Evolutionary conservation across 495 filamentous ascomycete species (phyloP).

Genomic region (Hypoxylon perforatum): DNA sequence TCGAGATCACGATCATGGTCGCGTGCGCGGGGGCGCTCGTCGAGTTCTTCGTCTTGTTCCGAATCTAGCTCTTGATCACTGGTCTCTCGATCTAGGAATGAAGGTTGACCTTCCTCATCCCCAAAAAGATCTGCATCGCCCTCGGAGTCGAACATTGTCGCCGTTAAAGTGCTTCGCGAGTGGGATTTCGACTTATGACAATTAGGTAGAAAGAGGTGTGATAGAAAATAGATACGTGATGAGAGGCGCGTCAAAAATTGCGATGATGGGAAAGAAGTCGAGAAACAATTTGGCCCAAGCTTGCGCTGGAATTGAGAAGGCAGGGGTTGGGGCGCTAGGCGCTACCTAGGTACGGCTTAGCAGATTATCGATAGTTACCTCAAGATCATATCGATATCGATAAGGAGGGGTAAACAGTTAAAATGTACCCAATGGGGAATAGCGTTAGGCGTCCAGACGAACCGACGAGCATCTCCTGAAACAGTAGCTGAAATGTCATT

Average conservation of each 20-base stretch:
- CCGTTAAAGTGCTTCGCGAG: background rate
- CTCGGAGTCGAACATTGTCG: constrained; percentile 63
- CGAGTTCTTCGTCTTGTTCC: constrained; percentile 65
- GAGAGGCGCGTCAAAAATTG: background rate
- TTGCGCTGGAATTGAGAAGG: background rate
- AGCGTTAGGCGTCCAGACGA: constrained; percentile 30
- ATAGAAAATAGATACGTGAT: too few relatives aligned
- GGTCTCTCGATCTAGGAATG: constrained; percentile 46
- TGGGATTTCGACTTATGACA: background rate
- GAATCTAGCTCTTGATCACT: constrained; percentile 84
- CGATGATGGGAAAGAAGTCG: background rate
- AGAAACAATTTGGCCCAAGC: background rate
- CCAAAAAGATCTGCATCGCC: constrained; percentile 76
- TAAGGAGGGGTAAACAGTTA: constrained; percentile 7
- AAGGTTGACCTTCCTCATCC: constrained; percentile 51
- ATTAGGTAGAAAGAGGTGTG: background rate
- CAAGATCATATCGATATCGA: constrained; percentile 16
- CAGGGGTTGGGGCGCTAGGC: too few relatives aligned
- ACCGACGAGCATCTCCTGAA: constrained; percentile 35
- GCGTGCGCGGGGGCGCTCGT: background rate
- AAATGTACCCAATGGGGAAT: constrained; percentile 14
- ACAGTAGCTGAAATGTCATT: constrained; percentile 40
- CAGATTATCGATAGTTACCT: background rate
- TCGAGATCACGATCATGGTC: constrained; percentile 1
- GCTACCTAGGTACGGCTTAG: background rate